Base-by-base conservation (phyloP, 2,329 filamentous ascomycete species). In the Sporothrix mexicana region DNA sequence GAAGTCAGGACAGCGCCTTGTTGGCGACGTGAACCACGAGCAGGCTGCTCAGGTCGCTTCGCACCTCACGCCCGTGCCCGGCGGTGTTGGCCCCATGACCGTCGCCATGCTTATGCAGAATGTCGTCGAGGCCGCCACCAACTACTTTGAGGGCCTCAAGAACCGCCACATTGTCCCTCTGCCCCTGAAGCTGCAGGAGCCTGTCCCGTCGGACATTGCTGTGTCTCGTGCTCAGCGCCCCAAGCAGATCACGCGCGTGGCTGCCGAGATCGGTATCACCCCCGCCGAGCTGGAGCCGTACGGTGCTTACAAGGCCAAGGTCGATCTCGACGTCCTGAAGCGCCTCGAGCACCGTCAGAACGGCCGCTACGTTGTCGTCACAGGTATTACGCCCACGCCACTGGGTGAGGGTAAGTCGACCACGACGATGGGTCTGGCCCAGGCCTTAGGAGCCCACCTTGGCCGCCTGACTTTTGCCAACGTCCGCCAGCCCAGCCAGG, bases 31-130 rank as follows among this genome's bases (percentile, higher is more conserved):
- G 57, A 94, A 99, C 78, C 98, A 91, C 78, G 94, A 94, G 69
- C 90, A 92, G 59, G 95, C 95, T 17, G 88, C 87, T 17, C 87
- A 97, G 80, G 92, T 98, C 57, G 96, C 95, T 23, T 97, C 95
- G 2, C 89, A 93, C 79, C 98, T 99, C 79, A 99, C 96, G 2
- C 96, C 96, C 0, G 96, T 99, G 1, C 96, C 96, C 1, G 96
- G 96, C 73, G 96, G 96, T 81, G 96, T 99, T 73, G 96, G 96
- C 0, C 96, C 96, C 69, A 99, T 99, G 96, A 99, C 96, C 2
- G 95, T 99, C 75, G 96, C 96, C 74, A 99, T 99, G 96, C 87
- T 99, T 66, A 85, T 99, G 78, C 93, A 97, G 82, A 99, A 99
- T 79, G 95, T 98, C 9, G 92, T 98, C 72, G 92, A 95, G 77